Base-by-base conservation (phyloP, 1,284 basidiomycete genomes). In the Coniferiporia weirii region DNA sequence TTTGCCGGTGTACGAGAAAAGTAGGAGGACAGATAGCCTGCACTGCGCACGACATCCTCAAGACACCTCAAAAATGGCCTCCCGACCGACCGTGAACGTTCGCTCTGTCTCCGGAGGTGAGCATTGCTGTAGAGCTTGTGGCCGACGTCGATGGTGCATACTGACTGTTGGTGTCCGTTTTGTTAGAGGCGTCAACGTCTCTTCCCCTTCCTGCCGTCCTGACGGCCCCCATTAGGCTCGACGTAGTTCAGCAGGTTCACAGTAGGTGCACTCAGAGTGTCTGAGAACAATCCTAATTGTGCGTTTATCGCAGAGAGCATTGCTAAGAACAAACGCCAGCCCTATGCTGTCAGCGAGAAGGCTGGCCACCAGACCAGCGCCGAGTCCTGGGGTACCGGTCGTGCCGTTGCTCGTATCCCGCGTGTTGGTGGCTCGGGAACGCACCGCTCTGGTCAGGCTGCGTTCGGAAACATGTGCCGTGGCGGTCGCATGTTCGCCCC, bases 401-500 rank as follows among this genome's bases (percentile, higher is more conserved):
- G 97, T 80, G 97, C 97, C 69, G 96, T 99, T 66, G 97, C 96
- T 52, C 96, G 96, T 96, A 99, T 99, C 75, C 97, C 97, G 77
- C 96, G 97, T 93, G 96, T 99, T 66, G 94, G 94, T 74, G 96
- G 97, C 76, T 91, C 93, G 75, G 97, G 96, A 80, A 99, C 97
- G 67, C 93, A 96, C 82, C 93, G 97, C 70, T 96, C 96, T 64
- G 96, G 96, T 64, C 95, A 97, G 84, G 97, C 93, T 74, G 95
- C 96, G 46, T 98, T 99, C 80, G 97, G 96, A 74, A 97, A 98
- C 89, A 97, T 98, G 95, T 97, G 94, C 82, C 91, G 95, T 77
- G 95, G 96, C 73, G 97, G 96, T 84, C 95, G 96, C 75, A 99
- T 99, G 96, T 99, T 99, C 79, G 95, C 96, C 49, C 96, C 97